Conservation (phyloP, 192 early-diverging fungal genomes). For the Backusella mclennaniae region DNA sequence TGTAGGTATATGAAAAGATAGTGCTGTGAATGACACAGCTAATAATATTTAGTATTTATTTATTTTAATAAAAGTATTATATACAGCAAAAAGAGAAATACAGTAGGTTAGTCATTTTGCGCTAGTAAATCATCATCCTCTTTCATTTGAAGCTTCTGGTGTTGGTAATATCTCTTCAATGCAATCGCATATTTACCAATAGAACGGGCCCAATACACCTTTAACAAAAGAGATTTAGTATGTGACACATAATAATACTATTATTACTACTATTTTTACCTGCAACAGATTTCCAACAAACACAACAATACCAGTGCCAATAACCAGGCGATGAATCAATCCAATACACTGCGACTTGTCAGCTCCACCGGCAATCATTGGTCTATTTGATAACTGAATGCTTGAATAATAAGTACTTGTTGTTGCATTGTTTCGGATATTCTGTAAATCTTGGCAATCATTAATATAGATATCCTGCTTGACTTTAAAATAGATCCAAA, state of each 20-base stretch:
- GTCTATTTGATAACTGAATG: background rate
- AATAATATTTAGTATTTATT: background rate
- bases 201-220: slow-evolving; percentile 28
- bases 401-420: background rate
- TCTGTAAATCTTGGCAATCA: slow-evolving; percentile 20
- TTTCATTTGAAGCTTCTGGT: slow-evolving; percentile 11
- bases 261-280: slow-evolving; percentile 11
- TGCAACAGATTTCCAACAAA: slow-evolving; percentile 28
- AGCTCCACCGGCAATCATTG: slow-evolving; percentile 13
- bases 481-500: slow-evolving; percentile 23
- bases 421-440: background rate
- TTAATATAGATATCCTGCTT: slow-evolving; percentile 20
- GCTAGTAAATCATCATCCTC: slow-evolving; percentile 14
- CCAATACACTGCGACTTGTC: slow-evolving; percentile 18
- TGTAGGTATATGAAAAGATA: background rate
- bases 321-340: slow-evolving; percentile 10
- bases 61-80: background rate
- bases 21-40: background rate
- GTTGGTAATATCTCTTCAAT: slow-evolving; percentile 20
- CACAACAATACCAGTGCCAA: slow-evolving; percentile 20
- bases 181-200: slow-evolving; percentile 27
- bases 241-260: background rate
- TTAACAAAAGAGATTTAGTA: background rate
- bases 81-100: background rate
- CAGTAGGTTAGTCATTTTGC: background rate